Conservation (phyloP, 345 rosid genomes). For the Physaria fendleri region DNA sequence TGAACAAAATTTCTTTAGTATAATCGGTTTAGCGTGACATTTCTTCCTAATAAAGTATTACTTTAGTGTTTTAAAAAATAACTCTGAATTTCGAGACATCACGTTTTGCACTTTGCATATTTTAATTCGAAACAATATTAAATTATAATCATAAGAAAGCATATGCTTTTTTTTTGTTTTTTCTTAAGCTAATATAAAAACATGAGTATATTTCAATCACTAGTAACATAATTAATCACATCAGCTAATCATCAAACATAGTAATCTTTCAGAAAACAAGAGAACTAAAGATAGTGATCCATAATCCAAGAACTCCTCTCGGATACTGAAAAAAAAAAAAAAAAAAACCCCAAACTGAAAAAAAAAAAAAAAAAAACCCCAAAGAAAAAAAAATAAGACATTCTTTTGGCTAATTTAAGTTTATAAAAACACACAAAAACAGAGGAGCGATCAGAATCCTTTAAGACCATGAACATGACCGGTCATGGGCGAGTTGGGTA, state of each 20-base stretch:
- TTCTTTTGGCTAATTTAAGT: not conserved
- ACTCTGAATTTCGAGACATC: not conserved
- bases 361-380: too few species aligned
- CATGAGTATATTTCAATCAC: too few species aligned
- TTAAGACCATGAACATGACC: not conserved
- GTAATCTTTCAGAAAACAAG: not conserved
- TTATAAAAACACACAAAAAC: not conserved
- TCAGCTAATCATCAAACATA: not conserved
- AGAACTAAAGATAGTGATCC: not conserved
- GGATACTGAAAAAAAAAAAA: not conserved
- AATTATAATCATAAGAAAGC: not conserved
- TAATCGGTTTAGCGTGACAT: too few species aligned
- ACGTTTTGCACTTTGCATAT: not conserved
- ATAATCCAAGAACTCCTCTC: not conserved
- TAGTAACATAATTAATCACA: not conserved
- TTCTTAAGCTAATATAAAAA: too few species aligned
- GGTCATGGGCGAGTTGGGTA: conserved; percentile 9
- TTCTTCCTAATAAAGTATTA: too few species aligned
- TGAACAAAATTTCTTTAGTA: too few species aligned
- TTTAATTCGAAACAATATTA: not conserved
- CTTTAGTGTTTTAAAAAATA: too few species aligned
- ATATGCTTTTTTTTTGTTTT: too few species aligned
- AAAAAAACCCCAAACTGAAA: too few species aligned
- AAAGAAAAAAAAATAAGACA: not conserved
- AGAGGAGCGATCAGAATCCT: conserved; percentile 2